phyloP scores from a whole-genome alignment of 2,329 filamentous ascomycete genomes.

The Ceratocystis destructans region DNA sequence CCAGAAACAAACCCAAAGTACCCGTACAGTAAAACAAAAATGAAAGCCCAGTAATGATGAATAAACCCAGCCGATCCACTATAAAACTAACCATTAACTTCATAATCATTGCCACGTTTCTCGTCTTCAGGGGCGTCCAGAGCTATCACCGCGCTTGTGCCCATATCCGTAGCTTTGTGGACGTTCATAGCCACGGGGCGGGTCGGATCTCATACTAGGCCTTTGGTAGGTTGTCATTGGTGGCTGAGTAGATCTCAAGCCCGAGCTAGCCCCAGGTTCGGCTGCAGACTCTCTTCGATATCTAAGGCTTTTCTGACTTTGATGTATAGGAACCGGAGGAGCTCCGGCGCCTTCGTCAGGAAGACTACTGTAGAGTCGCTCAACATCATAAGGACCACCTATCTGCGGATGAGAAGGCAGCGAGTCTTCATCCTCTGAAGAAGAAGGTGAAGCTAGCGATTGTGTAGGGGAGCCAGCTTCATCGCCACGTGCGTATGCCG shows the following conservation, averaged over 20 bases:
- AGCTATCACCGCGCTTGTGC: background rate
- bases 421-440: conserved; percentile 8
- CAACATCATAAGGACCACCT: conserved; percentile 17
- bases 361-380: conserved; percentile 13
- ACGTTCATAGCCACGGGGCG: background rate
- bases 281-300: background rate
- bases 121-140: background rate
- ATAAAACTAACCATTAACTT: background rate
- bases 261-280: conserved; percentile 33
- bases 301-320: background rate
- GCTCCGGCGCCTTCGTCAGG: conserved; percentile 1
- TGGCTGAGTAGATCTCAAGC: background rate
- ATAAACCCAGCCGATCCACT: background rate
- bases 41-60: background rate
- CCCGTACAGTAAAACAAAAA: background rate
- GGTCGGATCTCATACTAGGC: background rate
- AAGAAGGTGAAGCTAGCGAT: conserved; percentile 9
- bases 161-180: background rate
- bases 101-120: conserved; percentile 3
- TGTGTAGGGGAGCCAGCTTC: background rate
- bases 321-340: conserved; percentile 11
- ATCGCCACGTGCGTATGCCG: background rate
- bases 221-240: conserved; percentile 2
- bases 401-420: background rate
- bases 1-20: background rate